Evolutionary conservation across 192 early-diverging fungal species (phyloP).

Genomic region (Coemansia sp.): DNA sequence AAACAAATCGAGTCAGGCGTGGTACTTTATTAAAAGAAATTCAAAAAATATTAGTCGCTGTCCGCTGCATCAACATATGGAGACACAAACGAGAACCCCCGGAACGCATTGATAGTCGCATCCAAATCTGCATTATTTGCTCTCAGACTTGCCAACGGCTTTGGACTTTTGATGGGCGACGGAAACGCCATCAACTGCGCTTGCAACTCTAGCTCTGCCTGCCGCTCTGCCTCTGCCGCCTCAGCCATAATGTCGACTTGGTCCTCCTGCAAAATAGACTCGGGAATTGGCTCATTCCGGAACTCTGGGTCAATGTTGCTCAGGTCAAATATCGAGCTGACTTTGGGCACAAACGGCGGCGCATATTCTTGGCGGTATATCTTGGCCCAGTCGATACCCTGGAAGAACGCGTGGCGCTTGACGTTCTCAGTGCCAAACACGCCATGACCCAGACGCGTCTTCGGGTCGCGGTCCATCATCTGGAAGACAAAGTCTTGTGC

Average conservation of each 20-base stretch:
- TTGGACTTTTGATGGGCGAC: slow-evolving; percentile 29
- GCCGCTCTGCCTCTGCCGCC: slow-evolving; percentile 42
- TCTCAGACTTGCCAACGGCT: slow-evolving; percentile 3
- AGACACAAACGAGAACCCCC: slow-evolving; percentile 49
- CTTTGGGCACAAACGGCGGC: slow-evolving; percentile 70
- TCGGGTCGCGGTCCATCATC: slow-evolving; percentile 65
- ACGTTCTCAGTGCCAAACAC: slow-evolving; percentile 61
- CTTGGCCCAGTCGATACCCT: slow-evolving; percentile 64
- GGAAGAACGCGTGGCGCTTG: slow-evolving; percentile 65
- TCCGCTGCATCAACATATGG: slow-evolving; percentile 30
- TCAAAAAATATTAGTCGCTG: slow-evolving; percentile 12
- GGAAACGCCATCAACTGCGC: slow-evolving; percentile 43
- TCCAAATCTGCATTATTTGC: slow-evolving; percentile 24
- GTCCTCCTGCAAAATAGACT: slow-evolving; percentile 39
- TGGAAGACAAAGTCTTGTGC: slow-evolving; percentile 50
- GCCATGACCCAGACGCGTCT: slow-evolving; percentile 59
- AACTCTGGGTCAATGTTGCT: slow-evolving; percentile 57
- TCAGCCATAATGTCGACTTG: slow-evolving; percentile 40
- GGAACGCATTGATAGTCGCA: slow-evolving; percentile 38
- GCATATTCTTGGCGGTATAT: slow-evolving; percentile 61
- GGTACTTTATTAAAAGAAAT: slow-evolving; percentile 1
- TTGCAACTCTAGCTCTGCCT: slow-evolving; percentile 41
- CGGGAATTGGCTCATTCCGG: slow-evolving; percentile 52
- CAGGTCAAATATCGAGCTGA: slow-evolving; percentile 55
- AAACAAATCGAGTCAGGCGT: not conserved